These are phyloP conservation scores for Bipolaris sorokiniana DNA, from an alignment of 2,329 filamentous ascomycete genomes.

Conservation along the genomic window DNA sequence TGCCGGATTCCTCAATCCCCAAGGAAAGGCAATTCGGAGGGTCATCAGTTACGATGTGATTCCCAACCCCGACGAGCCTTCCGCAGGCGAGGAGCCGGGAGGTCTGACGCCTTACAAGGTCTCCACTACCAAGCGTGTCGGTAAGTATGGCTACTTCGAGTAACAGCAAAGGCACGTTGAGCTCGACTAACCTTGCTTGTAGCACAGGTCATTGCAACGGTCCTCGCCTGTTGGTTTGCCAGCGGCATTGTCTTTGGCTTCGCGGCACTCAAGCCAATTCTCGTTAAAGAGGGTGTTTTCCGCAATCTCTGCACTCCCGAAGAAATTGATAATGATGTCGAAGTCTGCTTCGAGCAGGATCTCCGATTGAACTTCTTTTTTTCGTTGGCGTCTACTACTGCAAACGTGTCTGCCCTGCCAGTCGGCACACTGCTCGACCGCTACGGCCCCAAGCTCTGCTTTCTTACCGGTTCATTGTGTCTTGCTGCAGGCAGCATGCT, in stretches of 20 bases:
- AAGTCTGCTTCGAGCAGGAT: slow-evolving; percentile 50
- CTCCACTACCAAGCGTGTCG: slow-evolving; percentile 44
- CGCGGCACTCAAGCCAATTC: slow-evolving; percentile 50
- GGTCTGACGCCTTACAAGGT: slow-evolving; percentile 59
- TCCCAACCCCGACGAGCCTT: slow-evolving; percentile 46
- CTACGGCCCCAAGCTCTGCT: slow-evolving; percentile 45
- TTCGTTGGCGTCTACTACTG: slow-evolving; percentile 47
- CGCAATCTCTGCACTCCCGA: slow-evolving; percentile 44
- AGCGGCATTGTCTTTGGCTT: slow-evolving; percentile 52
- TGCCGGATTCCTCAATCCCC: slow-evolving; percentile 25
- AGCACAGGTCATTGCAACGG: slow-evolving; percentile 45
- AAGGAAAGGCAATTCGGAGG: slow-evolving; percentile 46
- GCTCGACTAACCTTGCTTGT: slow-evolving; percentile 17
- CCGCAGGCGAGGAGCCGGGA: slow-evolving; percentile 48
- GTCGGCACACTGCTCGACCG: slow-evolving; percentile 48
- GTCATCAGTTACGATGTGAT: slow-evolving; percentile 59
- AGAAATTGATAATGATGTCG: slow-evolving; percentile 42
- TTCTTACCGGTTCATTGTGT: slow-evolving; percentile 40
- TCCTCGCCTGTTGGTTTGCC: slow-evolving; percentile 49
- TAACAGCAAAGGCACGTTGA: slow-evolving; percentile 5
- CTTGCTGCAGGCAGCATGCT: slow-evolving; percentile 44
- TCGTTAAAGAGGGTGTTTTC: slow-evolving; percentile 49
- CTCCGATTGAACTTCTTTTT: slow-evolving; percentile 49
- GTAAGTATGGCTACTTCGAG: slow-evolving; percentile 30
- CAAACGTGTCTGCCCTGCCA: slow-evolving; percentile 48